phyloP scores from a whole-genome alignment of 2,329 filamentous ascomycete species.

The Coleophoma cylindrospora region DNA sequence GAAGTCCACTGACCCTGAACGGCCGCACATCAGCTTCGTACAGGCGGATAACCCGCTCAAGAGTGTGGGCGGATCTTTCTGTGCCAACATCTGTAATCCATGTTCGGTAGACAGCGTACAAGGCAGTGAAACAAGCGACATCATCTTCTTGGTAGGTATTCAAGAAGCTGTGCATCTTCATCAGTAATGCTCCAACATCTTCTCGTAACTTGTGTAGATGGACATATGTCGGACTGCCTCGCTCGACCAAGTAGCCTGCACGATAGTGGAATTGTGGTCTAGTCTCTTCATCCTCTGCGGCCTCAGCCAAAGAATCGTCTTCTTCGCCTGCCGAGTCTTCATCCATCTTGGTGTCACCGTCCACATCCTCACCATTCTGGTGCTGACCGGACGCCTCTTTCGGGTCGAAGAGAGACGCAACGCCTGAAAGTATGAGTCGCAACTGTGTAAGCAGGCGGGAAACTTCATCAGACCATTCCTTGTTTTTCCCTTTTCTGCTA shows the following conservation, averaged over 20 bases:
- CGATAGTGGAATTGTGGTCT: conserved; percentile 85
- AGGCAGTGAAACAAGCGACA: conserved; percentile 86
- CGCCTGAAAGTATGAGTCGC: conserved; percentile 82
- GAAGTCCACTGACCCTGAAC: conserved; percentile 89
- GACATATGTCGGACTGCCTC: conserved; percentile 60
- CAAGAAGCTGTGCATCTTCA: conserved; percentile 80
- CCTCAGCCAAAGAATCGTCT: conserved; percentile 53
- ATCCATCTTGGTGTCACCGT: conserved; percentile 38
- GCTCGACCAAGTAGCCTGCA: conserved; percentile 75
- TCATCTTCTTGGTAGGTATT: conserved; percentile 86
- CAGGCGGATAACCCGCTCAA: conserved; percentile 81
- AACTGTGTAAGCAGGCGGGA: conserved; percentile 84
- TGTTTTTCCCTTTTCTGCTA: conserved; percentile 90
- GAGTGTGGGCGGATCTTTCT: conserved; percentile 86
- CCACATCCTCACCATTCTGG: conserved; percentile 37
- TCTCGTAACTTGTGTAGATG: conserved; percentile 78
- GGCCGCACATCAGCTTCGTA: conserved; percentile 83
- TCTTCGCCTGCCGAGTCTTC: conserved; percentile 39
- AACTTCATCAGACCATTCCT: conserved; percentile 98
- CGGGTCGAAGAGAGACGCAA: conserved; percentile 85
- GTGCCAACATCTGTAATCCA: conserved; percentile 99
- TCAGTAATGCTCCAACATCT: conserved; percentile 73
- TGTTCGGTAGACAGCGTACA: conserved; percentile 88
- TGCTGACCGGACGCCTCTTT: conserved; percentile 57
- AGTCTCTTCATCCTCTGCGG: conserved; percentile 74